These are phyloP conservation scores for Penicillium sp. DNA, from an alignment of 2,329 filamentous ascomycete genomes.

Conservation along the genomic window DNA sequence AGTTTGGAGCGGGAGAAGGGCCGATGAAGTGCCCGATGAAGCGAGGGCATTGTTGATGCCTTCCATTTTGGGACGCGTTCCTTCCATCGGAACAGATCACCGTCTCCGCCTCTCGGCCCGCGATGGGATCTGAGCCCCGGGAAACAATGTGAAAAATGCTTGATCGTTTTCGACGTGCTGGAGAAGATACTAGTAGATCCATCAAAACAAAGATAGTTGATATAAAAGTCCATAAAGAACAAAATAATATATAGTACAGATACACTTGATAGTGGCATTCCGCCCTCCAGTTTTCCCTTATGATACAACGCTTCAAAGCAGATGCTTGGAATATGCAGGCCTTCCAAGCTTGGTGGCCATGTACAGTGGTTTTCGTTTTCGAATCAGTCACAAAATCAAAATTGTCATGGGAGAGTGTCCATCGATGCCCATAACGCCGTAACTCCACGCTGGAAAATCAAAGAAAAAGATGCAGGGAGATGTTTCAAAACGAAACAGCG, in stretches of 20 bases:
- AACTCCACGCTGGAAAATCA: constrained; percentile 25
- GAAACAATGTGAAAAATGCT: not conserved
- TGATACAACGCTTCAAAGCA: constrained; percentile 14
- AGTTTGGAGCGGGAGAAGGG: not conserved
- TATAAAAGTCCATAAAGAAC: not conserved
- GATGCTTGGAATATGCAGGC: constrained; percentile 11
- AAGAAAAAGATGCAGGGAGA: constrained; percentile 12
- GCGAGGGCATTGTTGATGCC: not conserved
- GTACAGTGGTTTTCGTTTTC: constrained; percentile 3
- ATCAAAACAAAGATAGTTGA: not conserved
- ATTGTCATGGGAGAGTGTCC: constrained; percentile 22
- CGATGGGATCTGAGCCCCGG: not conserved
- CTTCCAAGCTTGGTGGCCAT: not conserved
- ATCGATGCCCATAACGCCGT: constrained; percentile 14
- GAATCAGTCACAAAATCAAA: not conserved
- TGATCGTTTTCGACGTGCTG: not conserved
- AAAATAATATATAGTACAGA: constrained; percentile 8
- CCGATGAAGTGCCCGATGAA: not conserved
- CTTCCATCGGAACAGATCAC: not conserved
- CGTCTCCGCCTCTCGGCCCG: not conserved
- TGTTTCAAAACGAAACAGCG: constrained; percentile 5
- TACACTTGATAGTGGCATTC: not conserved
- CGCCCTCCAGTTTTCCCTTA: constrained; percentile 5
- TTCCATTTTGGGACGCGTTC: constrained; percentile 1
- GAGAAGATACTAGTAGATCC: not conserved